Percentiles rank a stretch among this genome's conserved stretches.
phyloP scores from a whole-genome alignment of 495 filamentous ascomycete genomes.

The Penicillium simplicissimum region DNA sequence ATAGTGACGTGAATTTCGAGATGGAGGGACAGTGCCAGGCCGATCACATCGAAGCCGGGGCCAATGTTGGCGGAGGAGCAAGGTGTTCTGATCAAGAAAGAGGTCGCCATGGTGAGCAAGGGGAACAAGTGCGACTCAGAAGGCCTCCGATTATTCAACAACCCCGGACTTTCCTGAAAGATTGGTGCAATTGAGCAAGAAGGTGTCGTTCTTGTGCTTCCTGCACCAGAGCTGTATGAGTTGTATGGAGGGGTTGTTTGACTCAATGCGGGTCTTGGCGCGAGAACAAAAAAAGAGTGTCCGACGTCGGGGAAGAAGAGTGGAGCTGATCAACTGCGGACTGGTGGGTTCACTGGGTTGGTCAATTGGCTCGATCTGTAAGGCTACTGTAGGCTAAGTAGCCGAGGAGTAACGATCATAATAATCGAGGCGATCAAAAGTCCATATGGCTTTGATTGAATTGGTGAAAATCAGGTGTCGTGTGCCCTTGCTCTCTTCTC shows the following conservation, averaged over 20 bases:
- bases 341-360: conserved; percentile 1
- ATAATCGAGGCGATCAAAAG: no score
- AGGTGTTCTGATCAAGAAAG: conserved; percentile 65
- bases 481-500: background rate
- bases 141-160: background rate
- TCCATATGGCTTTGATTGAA: no score
- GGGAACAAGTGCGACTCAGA: conserved; percentile 3
- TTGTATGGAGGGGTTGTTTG: conserved; percentile 13
- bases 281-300: conserved; percentile 23
- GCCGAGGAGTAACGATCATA: background rate
- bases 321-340: conserved; percentile 17
- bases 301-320: conserved; percentile 34
- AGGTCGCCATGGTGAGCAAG: conserved; percentile 36
- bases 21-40: conserved; percentile 86
- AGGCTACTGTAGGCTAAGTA: background rate
- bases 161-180: background rate
- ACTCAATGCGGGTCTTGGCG: conserved; percentile 37
- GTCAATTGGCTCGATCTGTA: conserved; percentile 4
- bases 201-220: background rate
- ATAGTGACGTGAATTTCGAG: conserved; percentile 80
- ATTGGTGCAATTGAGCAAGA: background rate
- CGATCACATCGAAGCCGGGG: conserved; percentile 96
- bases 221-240: background rate
- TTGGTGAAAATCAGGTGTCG: background rate
- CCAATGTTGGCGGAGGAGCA: conserved; percentile 96